These are phyloP conservation scores for Pilatotrama ljubarskyi DNA, from an alignment of 768 basidiomycete genomes.

Conservation along the genomic window DNA sequence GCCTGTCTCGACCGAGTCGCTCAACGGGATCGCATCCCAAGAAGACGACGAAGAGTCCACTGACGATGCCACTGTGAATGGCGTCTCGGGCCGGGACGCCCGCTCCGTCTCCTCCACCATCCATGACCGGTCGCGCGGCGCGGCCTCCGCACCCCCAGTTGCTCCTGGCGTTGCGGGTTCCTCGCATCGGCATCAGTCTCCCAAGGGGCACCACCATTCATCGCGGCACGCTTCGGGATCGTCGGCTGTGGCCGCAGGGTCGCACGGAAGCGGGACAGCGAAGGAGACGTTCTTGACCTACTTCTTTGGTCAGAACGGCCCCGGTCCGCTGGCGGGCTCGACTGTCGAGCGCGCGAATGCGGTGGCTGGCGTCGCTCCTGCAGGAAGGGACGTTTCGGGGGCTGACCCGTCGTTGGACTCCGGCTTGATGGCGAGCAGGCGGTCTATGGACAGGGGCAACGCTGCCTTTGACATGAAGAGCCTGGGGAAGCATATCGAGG, in stretches of 20 bases:
- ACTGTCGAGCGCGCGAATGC: slow-evolving; percentile 43
- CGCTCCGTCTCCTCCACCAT: slow-evolving; percentile 79
- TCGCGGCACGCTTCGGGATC: slow-evolving; percentile 18
- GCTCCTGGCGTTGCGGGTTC: slow-evolving; percentile 24
- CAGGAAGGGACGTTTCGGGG: slow-evolving; percentile 66
- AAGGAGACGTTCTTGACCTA: slow-evolving; percentile 95
- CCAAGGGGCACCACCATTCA: slow-evolving; percentile 30
- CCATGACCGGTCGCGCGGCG: slow-evolving; percentile 65
- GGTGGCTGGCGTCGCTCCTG: slow-evolving; percentile 42
- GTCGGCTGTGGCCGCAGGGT: not conserved
- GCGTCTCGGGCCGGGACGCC: slow-evolving; percentile 50
- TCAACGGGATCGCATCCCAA: slow-evolving; percentile 54
- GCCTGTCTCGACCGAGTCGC: slow-evolving; percentile 65
- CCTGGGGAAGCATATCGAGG: slow-evolving; percentile 94
- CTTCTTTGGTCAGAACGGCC: slow-evolving; percentile 92
- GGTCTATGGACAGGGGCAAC: slow-evolving; percentile 62
- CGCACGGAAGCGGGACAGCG: slow-evolving; percentile 46
- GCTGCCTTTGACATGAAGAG: slow-evolving; percentile 99
- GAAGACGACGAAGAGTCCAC: slow-evolving; percentile 67
- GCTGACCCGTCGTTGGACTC: slow-evolving; percentile 50
- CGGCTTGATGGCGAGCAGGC: slow-evolving; percentile 68
- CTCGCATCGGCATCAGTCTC: slow-evolving; percentile 22
- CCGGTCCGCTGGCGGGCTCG: slow-evolving; percentile 66
- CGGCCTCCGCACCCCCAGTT: slow-evolving; percentile 36
- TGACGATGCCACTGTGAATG: slow-evolving; percentile 57